Base-by-base conservation (phyloP, 208 protist species). In the Trypanosoma platydactyli region DNA sequence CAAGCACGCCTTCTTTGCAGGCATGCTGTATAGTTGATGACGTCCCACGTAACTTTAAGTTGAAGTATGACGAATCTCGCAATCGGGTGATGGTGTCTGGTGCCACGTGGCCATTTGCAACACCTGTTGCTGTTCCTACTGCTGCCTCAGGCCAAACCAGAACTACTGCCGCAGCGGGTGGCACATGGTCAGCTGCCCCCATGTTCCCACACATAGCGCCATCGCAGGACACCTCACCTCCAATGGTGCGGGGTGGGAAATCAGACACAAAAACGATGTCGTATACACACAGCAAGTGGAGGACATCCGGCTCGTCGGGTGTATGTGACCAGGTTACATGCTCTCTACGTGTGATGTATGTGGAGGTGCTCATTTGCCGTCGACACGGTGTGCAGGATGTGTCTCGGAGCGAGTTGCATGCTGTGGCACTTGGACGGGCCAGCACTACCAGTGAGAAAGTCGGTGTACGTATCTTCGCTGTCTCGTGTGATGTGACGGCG, bases 361-460 rank as follows among this genome's bases (percentile, higher is more conserved):
- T 89, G 18, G 86, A 89, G 66, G 82, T 87, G 35, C 67, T 88
- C 1, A 38, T 84, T 20, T 42, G 74, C 40, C 72, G 81, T 3
- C 67, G 60, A 11, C 57, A 59, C 5, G 81, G 67, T 13, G 59
- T 67, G 9, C 62, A 65, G 58, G 41, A 77, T 9, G 71, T 81
- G 9, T 61, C 68, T 11, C 55, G 72, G 25, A 82, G 79, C 0
- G 54, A 67, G 38, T 41, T 91, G 41, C 54, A 89, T 22, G 88
- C 82, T 1, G 84, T 94, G 6, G 84, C 45, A 0, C 70, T 94
- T 13, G 84, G 80, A 27, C 72, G 71, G 20, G 69, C 83, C 3
- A 69, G 35, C 7, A 76, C 74, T 7, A 58, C 41, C 5, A 33
- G 45, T 5, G 58, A 76, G 15, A 64, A 59, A 30, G 66, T 88